Evolutionary conservation across 345 rosid species (phyloP).

Genomic region (Syzygium grande): DNA sequence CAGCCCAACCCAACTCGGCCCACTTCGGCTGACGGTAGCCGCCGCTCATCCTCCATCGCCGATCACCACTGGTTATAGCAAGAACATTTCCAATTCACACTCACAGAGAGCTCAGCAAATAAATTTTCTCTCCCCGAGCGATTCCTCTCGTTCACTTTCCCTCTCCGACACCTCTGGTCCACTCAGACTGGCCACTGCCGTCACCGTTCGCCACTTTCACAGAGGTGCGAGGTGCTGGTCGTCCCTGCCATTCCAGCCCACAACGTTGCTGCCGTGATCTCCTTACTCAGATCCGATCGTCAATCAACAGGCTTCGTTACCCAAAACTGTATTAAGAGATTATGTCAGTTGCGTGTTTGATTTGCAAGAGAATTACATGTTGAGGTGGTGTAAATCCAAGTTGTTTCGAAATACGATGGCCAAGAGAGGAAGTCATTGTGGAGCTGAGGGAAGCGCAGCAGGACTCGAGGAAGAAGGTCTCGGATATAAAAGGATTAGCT

Average conservation of each 20-base stretch:
- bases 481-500: slow-evolving; percentile 95
- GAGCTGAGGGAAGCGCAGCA: slow-evolving; percentile 78
- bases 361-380: neutral
- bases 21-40: neutral
- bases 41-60: neutral
- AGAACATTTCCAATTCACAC: neutral
- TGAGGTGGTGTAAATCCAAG: neutral
- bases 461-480: slow-evolving; percentile 47
- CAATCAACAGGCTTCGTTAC: neutral
- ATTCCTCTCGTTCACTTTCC: neutral
- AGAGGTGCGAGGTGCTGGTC: neutral
- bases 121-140: neutral
- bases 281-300: neutral
- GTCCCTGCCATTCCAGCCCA: neutral
- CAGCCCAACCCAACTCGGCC: no score
- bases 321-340: neutral
- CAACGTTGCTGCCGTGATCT: neutral
- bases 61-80: neutral
- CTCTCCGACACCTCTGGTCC: neutral
- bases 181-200: neutral
- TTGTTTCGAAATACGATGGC: neutral
- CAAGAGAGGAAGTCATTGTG: slow-evolving; percentile 71
- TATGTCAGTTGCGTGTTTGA: neutral
- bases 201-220: neutral
- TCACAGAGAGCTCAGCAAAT: neutral